Evolutionary conservation across 176 grass and related monocot species (phyloP).

Genomic region (Cenchrus americanus): DNA sequence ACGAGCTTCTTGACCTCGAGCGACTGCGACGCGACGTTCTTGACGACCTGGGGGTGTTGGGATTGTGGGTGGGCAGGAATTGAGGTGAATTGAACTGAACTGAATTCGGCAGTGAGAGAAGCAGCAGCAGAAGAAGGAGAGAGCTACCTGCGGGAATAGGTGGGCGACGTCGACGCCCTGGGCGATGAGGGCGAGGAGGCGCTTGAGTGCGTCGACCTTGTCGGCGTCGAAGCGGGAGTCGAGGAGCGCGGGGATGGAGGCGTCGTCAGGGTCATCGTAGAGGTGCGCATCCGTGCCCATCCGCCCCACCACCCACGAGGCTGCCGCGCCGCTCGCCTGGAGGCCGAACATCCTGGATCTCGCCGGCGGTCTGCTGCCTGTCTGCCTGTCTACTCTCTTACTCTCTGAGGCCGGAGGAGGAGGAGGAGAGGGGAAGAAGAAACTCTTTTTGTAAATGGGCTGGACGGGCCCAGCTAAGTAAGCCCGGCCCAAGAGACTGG

Average conservation of each 20-base stretch:
- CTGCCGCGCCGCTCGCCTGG: constrained; percentile 66
- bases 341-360: constrained; percentile 63
- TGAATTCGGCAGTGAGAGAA: neutral
- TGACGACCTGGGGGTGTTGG: constrained; percentile 52
- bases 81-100: neutral
- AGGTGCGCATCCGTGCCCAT: constrained; percentile 96
- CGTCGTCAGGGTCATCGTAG: constrained; percentile 96
- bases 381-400: too few species aligned
- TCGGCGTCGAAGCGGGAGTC: constrained; percentile 91
- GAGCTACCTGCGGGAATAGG: constrained; percentile 72
- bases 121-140: neutral
- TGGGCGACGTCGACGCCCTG: constrained; percentile 84
- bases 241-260: constrained; percentile 73
- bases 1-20: constrained; percentile 98
- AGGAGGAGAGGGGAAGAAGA: too few species aligned
- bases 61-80: too few species aligned
- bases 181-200: constrained; percentile 84
- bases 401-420: too few species aligned
- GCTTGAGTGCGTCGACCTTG: constrained; percentile 89
- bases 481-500: too few species aligned
- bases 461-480: too few species aligned
- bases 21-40: constrained; percentile 86
- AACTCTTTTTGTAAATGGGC: too few species aligned
- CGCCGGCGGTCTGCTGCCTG: too few species aligned
- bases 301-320: constrained; percentile 77